phyloP scores from a whole-genome alignment of 441 rosid species.

The Pelargonium citronellum region DNA sequence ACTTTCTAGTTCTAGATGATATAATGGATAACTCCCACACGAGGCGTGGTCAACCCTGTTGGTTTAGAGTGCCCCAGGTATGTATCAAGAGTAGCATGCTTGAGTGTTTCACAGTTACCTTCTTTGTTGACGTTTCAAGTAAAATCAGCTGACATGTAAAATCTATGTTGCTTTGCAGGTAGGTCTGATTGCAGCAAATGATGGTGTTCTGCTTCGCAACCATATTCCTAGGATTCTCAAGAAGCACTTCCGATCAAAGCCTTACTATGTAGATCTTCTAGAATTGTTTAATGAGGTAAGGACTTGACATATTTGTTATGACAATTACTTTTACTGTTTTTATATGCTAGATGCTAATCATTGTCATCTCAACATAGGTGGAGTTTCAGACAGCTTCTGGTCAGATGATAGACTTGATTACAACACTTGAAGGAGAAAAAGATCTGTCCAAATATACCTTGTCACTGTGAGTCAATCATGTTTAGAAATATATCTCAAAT shows the following conservation, averaged over 20 bases:
- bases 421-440: slow-evolving; percentile 75
- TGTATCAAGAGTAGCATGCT: neutral
- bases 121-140: neutral
- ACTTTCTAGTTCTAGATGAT: slow-evolving; percentile 85
- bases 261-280: slow-evolving; percentile 69
- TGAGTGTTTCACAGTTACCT: neutral
- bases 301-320: neutral
- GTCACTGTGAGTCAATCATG: slow-evolving; percentile 49
- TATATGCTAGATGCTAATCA: neutral
- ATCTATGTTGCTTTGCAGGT: slow-evolving; percentile 38
- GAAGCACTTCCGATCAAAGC: slow-evolving; percentile 61
- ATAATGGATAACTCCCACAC: slow-evolving; percentile 85
- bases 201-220: slow-evolving; percentile 72
- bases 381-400: slow-evolving; percentile 89
- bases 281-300: slow-evolving; percentile 75
- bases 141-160: neutral
- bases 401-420: slow-evolving; percentile 88
- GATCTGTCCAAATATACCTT: slow-evolving; percentile 65
- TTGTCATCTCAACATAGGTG: slow-evolving; percentile 38
- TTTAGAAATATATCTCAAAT: neutral
- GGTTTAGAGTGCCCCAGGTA: slow-evolving; percentile 83
- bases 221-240: slow-evolving; percentile 73
- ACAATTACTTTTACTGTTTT: neutral
- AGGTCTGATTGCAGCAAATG: slow-evolving; percentile 70
- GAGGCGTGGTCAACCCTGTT: slow-evolving; percentile 82